phyloP scores from a whole-genome alignment of 805 yeast species.

The Teunomyces lycoperdinae region DNA sequence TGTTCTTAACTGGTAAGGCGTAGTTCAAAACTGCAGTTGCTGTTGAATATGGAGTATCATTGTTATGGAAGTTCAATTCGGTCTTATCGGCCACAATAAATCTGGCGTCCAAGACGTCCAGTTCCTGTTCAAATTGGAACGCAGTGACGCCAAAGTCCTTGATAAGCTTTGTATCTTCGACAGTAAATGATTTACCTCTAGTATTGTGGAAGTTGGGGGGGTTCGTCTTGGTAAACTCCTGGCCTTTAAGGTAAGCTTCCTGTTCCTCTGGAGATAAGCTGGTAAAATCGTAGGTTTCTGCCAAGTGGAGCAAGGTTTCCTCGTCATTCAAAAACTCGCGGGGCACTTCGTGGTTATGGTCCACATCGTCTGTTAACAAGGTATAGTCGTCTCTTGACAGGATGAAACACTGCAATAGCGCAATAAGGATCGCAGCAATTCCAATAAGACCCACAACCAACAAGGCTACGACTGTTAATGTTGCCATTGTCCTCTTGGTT shows the following conservation, averaged over 20 bases:
- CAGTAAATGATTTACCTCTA: conserved; percentile 32
- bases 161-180: conserved; percentile 15
- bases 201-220: conserved; percentile 32
- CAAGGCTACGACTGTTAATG: neutral
- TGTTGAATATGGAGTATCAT: conserved; percentile 39
- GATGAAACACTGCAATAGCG: neutral
- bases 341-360: conserved; percentile 22
- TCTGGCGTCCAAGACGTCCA: conserved; percentile 27
- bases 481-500: neutral
- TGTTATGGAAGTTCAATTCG: conserved; percentile 34
- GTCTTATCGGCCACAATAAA: conserved; percentile 40
- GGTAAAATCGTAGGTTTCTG: conserved; percentile 36
- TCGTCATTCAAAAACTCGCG: conserved; percentile 40
- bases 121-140: conserved; percentile 39
- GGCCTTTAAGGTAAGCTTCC: conserved; percentile 30
- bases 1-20: conserved; percentile 35
- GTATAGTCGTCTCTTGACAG: conserved; percentile 3
- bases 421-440: neutral
- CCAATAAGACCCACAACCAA: neutral
- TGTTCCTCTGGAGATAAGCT: conserved; percentile 42
- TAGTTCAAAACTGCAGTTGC: conserved; percentile 39
- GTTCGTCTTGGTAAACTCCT: conserved; percentile 28
- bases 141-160: conserved; percentile 38
- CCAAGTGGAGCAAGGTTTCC: conserved; percentile 31
- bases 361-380: neutral